Evolutionary conservation across 2,329 filamentous ascomycete genomes (phyloP).

Genomic region (Colletotrichum sp.): DNA sequence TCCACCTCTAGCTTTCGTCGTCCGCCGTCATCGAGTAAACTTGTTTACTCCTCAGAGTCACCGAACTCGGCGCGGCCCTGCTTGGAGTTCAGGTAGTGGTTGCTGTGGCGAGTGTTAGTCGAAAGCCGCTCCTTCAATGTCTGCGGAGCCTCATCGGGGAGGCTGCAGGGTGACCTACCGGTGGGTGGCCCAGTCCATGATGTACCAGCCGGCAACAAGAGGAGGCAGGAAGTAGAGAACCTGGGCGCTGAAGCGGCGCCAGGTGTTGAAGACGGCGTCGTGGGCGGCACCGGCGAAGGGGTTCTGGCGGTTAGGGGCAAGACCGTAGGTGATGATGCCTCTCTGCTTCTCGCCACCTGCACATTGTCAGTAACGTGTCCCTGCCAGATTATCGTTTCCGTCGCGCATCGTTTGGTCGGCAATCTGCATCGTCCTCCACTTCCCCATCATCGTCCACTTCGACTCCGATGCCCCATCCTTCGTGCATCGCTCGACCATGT

Average conservation of each 20-base stretch:
- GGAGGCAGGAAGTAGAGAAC: slow-evolving; percentile 89
- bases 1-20: slow-evolving; percentile 31
- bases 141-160: background rate
- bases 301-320: slow-evolving; percentile 89
- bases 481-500: background rate
- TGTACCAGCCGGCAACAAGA: slow-evolving; percentile 77
- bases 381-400: background rate
- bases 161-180: slow-evolving; percentile 63
- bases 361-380: slow-evolving; percentile 1
- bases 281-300: slow-evolving; percentile 79
- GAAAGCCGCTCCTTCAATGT: background rate
- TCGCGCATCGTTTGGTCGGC: background rate
- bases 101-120: slow-evolving; percentile 52
- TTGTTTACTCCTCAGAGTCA: slow-evolving; percentile 42
- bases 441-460: background rate
- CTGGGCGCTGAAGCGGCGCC: slow-evolving; percentile 84
- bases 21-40: background rate
- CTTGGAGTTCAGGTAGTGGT: slow-evolving; percentile 85
- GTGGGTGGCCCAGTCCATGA: slow-evolving; percentile 91
- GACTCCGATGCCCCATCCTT: background rate
- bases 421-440: background rate
- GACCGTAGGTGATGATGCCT: slow-evolving; percentile 72
- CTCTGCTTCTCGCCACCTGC: slow-evolving; percentile 65
- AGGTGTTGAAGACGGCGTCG: slow-evolving; percentile 94
- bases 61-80: slow-evolving; percentile 64